Base-by-base conservation (phyloP, 345 rosid genomes). In the Salix dunnii region DNA sequence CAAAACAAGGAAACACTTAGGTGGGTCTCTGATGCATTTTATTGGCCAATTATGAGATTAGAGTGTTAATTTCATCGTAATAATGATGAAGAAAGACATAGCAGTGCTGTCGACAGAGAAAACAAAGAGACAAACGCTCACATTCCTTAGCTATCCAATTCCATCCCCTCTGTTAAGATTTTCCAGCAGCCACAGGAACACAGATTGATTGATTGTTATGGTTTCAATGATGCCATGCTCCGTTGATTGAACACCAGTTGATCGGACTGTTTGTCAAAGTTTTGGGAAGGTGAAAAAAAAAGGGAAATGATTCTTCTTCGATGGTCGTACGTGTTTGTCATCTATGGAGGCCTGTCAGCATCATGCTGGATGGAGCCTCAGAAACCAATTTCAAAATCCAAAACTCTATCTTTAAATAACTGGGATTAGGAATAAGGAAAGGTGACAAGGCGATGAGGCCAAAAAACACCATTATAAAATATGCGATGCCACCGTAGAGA, bases 291-390 rank as follows among this genome's bases (percentile, higher is more conserved):
- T 71, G 7, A 13, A 68, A 42, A 20, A 60, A 42, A 0, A 74
- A 73, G 68, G 12, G 25, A 67, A 10, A 73, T 30, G 69, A 60
- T 73, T 71, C 42, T 73, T 71, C 42, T 51, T 46, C 6, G 25
- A 12, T 8, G 43, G 12, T 9, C 11, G 25, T 18, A 2, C 10
- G 38, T 51, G 38, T 13, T 65, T 72, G 76, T 53, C 73, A 5
- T 72, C 9, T 35, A n/a, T n/a, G 53, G 80, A 53, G 49, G 63
- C 71, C 2, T 73, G 82, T 73, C 77, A 20, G 42, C 16, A 79
- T 77, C 79, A 28, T 35, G 66, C 72, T 28, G 67, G 85, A 7
- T 18, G 63, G 74, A 28, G 38, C 12, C 38, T 25, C 13, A 61
- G 30, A 64, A 40, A 33, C 10, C 2, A 18, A 31, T 35, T 33